Evolutionary conservation across 2,329 filamentous ascomycete species (phyloP), one percentile per base, ranked within the genome.

Genomic region (Passalora sequoiae): DNA sequence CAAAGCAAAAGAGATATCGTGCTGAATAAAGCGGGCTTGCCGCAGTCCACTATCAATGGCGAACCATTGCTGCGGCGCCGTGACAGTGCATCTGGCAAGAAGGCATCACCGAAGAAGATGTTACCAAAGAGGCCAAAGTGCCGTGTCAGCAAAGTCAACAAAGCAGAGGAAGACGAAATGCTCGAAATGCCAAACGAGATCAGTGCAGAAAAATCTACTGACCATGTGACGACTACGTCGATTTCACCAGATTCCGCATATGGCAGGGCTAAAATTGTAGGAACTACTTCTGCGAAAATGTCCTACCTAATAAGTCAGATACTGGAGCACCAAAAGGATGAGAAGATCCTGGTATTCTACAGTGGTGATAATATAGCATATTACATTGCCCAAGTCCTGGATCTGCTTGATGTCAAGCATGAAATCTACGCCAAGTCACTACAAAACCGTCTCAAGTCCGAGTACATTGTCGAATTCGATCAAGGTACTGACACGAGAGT

Each of bases 331-430:
- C 79, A 92, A 40, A 65, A 73, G 1, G 67, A 75, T 0, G 89
- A 95, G 58, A 94, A 96, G 64, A 92, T 94, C 3, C 79, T 96
- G 40, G 77, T 96, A 7, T 97, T 97, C 63, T 96, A 95, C 62
- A 88, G 94, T 48, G 84, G 85, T 22, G 84, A 92, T 47, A 91
- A 94, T 55, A 76, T 85, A 2, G 89, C 88, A 1, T 94, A 79
- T 64, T 95, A 94, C 66, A 77, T 96, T 28, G 85, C 87, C 0
- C 82, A 89, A 59, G 80, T 84, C 21, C 74, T 97, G 0, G 89
- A 96, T 53, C 74, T 91, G 22, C 65, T 83, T 1, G 73, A 77
- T 6, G 66, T 83, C 36, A 73, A 78, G 24, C 79, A 81, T 50
- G 73, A 80, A 15, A 81, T 82, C 38, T 89, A 88, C 54, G 79